Evolutionary conservation across 257 asterid genomes (phyloP), one percentile per base, ranked within the genome.

Genomic region (Primulina tabacum): DNA sequence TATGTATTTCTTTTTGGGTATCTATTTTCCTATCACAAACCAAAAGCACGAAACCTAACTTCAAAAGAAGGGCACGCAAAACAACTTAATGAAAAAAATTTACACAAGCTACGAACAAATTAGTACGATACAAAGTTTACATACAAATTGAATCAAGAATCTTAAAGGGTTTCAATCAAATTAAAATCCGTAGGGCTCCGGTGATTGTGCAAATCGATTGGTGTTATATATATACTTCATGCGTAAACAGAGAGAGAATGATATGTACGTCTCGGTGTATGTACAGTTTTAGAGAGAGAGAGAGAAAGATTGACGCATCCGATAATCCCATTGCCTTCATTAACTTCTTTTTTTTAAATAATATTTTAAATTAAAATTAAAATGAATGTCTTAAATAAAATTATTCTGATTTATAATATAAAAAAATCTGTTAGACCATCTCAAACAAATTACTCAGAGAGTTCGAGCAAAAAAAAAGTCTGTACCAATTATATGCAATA

Each of bases 121-220:
- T 59, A 80, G 62, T 21, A 37, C 61, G 56, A 24, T 65, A 59
- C 67, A 69, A 60, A 52, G 43, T 80, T 77, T 76, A 73, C 66
- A 58, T 77, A 80, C 90, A 77, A 81, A 75, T 77, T 74, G 81
- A 81, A 79, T 78, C 73, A 67, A 84, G 77, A 78, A 82, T 72
- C 78, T 77, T 21, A 64, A 34, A 69, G 53, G 69, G 71, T 66
- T 77, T 58, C 60, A 59, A 66, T 59, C 63, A 71, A 76, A 72
- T 78, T 71, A 50, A 65, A 74, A 66, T 67, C 33, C 59, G 62
- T 61, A 69, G 79, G 82, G 82, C 69, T 77, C 71, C 68, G 60
- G 6, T 43, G 64, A 38, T 17, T 61, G 47, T 70, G 12, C 73
- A 62, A 58, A 75, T 64, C 47, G 78, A 68, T 60, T 14, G 74